Percentiles rank a stretch among this genome's conserved stretches.
These are phyloP conservation scores for Cavenderia fasciculata DNA, from an alignment of 78 protist species.

Conservation along the genomic window DNA sequence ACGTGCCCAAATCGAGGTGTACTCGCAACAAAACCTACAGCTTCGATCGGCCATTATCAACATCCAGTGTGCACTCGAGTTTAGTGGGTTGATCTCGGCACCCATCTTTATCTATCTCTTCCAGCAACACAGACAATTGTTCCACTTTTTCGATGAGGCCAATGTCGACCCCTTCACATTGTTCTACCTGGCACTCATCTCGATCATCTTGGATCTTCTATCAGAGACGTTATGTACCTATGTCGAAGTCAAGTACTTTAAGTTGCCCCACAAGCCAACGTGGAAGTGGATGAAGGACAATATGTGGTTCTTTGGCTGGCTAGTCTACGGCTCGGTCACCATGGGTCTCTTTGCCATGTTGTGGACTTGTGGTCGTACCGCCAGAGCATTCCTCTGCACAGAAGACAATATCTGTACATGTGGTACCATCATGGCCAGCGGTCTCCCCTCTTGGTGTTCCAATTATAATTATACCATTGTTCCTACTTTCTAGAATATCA, in stretches of 20 bases:
- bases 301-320: slow-evolving; percentile 37
- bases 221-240: slow-evolving; percentile 27
- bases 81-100: slow-evolving; percentile 46
- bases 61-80: slow-evolving; percentile 45
- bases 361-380: slow-evolving; percentile 39
- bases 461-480: too few relatives aligned
- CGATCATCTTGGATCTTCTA: slow-evolving; percentile 7
- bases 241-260: slow-evolving; percentile 33
- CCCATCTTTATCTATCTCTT: slow-evolving; percentile 60
- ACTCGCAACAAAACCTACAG: slow-evolving; percentile 36
- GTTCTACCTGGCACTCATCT: not conserved
- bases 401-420: slow-evolving; percentile 21
- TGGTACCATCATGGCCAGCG: not conserved
- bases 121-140: slow-evolving; percentile 15
- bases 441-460: too few relatives aligned
- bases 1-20: slow-evolving; percentile 8
- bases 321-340: slow-evolving; percentile 24
- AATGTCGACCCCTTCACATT: not conserved
- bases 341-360: slow-evolving; percentile 58
- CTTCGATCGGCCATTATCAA: slow-evolving; percentile 65
- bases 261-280: slow-evolving; percentile 33
- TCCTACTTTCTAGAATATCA: too few relatives aligned
- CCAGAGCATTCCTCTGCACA: slow-evolving; percentile 27
- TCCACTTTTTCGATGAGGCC: slow-evolving; percentile 49
- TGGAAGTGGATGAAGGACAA: slow-evolving; percentile 61